A percentile compares a stretch with the other conserved stretches of the same genome.
Conservation (phyloP, 768 basidiomycete species). For the Boletales sp. region DNA sequence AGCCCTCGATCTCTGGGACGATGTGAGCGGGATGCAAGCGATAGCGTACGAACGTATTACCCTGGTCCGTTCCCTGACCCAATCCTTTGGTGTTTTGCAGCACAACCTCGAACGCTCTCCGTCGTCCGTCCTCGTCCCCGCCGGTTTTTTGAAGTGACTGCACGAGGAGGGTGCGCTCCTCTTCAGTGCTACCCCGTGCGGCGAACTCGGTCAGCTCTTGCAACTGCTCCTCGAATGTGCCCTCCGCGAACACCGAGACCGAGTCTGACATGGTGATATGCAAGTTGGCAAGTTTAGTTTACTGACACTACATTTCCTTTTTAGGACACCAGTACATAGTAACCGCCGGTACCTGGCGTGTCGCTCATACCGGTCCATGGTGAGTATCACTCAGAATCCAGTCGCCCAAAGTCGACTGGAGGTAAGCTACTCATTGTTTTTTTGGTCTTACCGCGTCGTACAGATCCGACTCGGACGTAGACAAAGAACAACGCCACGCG, state of each 20-base stretch:
- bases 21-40: background rate
- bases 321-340: too few species aligned
- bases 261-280: slow-evolving; percentile 51
- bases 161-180: slow-evolving; percentile 58
- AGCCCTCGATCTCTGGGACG: slow-evolving; percentile 72
- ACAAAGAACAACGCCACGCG: too few species aligned
- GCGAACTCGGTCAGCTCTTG: slow-evolving; percentile 77
- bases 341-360: too few species aligned
- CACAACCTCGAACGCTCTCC: slow-evolving; percentile 55
- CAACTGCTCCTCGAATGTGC: slow-evolving; percentile 84
- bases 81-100: slow-evolving; percentile 60
- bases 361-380: too few species aligned
- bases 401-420: too few species aligned
- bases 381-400: too few species aligned
- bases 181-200: slow-evolving; percentile 61
- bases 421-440: too few species aligned
- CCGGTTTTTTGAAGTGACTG: slow-evolving; percentile 65
- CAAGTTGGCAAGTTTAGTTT: too few species aligned
- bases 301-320: too few species aligned
- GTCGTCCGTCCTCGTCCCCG: slow-evolving; percentile 49
- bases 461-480: too few species aligned
- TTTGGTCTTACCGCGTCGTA: too few species aligned
- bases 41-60: slow-evolving; percentile 35
- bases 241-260: slow-evolving; percentile 81
- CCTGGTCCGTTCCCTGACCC: slow-evolving; percentile 77